Evolutionary conservation across 2,329 filamentous ascomycete species (phyloP).

Genomic region (Neonectria punicea): DNA sequence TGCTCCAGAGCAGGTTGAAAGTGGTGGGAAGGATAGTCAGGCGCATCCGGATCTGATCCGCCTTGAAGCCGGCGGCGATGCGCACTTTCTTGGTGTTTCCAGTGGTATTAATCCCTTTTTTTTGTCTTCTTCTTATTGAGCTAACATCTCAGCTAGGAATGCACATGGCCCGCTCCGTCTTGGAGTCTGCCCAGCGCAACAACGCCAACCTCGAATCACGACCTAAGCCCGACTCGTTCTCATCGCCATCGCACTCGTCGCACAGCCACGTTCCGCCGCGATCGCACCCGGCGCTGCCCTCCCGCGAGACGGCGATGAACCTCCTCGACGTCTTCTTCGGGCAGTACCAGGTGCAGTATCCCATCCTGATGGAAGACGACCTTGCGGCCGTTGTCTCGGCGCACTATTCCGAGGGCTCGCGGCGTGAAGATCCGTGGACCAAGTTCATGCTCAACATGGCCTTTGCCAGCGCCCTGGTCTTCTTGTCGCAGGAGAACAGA

Average conservation of each 20-base stretch:
- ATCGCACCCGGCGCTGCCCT: conserved; percentile 20
- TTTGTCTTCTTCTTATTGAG: background rate
- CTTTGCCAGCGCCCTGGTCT: conserved; percentile 32
- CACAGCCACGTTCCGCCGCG: background rate
- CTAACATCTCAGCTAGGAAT: conserved; percentile 6
- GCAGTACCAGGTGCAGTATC: conserved; percentile 39
- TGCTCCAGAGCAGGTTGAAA: background rate
- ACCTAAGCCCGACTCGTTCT: background rate
- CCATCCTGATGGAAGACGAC: conserved; percentile 33
- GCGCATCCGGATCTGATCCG: conserved; percentile 28
- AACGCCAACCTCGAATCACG: conserved; percentile 20
- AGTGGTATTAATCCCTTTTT: background rate
- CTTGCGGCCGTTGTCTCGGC: conserved; percentile 18
- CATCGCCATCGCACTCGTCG: conserved; percentile 12
- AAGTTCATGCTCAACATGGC: conserved; percentile 38
- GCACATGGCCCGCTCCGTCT: conserved; percentile 26
- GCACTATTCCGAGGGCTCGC: conserved; percentile 11
- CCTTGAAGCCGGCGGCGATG: conserved; percentile 27
- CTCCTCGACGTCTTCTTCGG: conserved; percentile 36
- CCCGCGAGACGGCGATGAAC: conserved; percentile 29
- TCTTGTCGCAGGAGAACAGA: conserved; percentile 31
- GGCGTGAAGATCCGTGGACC: conserved; percentile 19
- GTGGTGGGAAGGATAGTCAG: background rate
- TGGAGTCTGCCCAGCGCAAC: conserved; percentile 26
- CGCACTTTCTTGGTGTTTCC: conserved; percentile 27